Base-by-base conservation (phyloP, 768 basidiomycete species). In the Cyclocybe cylindracea region DNA sequence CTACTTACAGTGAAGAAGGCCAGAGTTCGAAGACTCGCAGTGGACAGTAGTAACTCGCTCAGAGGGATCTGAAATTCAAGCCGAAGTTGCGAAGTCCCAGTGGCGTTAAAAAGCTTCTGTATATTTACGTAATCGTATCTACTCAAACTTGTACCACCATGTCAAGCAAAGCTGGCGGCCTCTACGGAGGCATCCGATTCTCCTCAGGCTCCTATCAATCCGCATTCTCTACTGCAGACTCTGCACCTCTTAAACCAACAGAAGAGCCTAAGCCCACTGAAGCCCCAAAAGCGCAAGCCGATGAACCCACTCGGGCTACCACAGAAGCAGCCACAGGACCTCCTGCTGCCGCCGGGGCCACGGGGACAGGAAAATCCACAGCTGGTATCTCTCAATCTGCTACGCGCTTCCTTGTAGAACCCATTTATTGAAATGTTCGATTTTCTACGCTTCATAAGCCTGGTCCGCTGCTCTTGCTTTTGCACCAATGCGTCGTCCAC, bases 391-490 rank as follows among this genome's bases (percentile, higher is more conserved):
- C 74, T 77, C 73, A 66, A 74, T 75, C 74, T 76, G 68, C 70
- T 74, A 68, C 69, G 66, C 70, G 66, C 76, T 70, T 71, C 67
- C 64, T 66, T 65, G 63, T 79, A 77, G 70, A 79, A 65, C 70
- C 67, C 72, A 70, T 77, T 83, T 80, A 83, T 83, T 85, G 70
- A 80, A 80, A 74, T 72, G 61, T 52, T 64, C 69, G 57, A 69
- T 72, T 24, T 24, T 24, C 24, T 24, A 58, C 69, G 72, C 61
- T 62, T 57, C 66, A 65, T 50, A 79, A 92, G 91, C 84, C 70
- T 94, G 92, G 91, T 94, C 91, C 60, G 87, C 91, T 56, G 82
- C 91, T 10, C 87, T 94, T 58, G 92, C 90, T 13, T 94, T 94
- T 62, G 92, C 91, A 7, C 92, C 92, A 40, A 77, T 91, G 47